phyloP scores from a whole-genome alignment of 2,329 filamentous ascomycete genomes.

The Penicillium sp. region DNA sequence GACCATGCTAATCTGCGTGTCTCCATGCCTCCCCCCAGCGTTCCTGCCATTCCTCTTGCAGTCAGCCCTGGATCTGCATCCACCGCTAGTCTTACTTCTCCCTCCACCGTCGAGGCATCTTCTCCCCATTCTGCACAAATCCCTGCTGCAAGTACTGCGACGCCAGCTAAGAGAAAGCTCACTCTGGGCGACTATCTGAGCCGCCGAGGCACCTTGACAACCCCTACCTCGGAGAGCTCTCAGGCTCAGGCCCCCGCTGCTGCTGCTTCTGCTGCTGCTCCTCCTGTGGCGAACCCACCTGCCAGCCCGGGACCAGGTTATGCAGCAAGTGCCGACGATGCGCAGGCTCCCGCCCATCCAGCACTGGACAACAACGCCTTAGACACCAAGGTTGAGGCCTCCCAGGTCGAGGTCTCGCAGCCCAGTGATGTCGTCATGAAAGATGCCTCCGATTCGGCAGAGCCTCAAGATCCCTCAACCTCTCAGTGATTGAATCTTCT shows the following conservation, averaged over 20 bases:
- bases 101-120: slow-evolving; percentile 27
- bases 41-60: slow-evolving; percentile 20
- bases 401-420: slow-evolving; percentile 17
- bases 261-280: slow-evolving; percentile 23
- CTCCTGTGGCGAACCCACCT: slow-evolving; percentile 26
- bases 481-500: slow-evolving; percentile 21
- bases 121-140: slow-evolving; percentile 23
- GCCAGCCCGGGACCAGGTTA: slow-evolving; percentile 10
- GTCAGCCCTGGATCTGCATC: slow-evolving; percentile 32
- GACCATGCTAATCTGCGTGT: slow-evolving; percentile 27
- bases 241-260: slow-evolving; percentile 29
- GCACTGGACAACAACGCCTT: slow-evolving; percentile 9
- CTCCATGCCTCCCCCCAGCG: slow-evolving; percentile 29
- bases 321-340: slow-evolving; percentile 12
- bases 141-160: slow-evolving; percentile 40
- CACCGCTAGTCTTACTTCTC: slow-evolving; percentile 31
- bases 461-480: slow-evolving; percentile 29
- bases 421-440: slow-evolving; percentile 34
- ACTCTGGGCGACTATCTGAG: slow-evolving; percentile 52
- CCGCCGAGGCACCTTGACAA: slow-evolving; percentile 41
- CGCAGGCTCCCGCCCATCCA: slow-evolving; percentile 11
- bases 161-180: slow-evolving; percentile 52
- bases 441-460: slow-evolving; percentile 29
- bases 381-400: slow-evolving; percentile 16
- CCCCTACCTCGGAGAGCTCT: slow-evolving; percentile 44